phyloP scores from a whole-genome alignment of 257 asterid genomes.

The Solanum lycopersicoides region DNA sequence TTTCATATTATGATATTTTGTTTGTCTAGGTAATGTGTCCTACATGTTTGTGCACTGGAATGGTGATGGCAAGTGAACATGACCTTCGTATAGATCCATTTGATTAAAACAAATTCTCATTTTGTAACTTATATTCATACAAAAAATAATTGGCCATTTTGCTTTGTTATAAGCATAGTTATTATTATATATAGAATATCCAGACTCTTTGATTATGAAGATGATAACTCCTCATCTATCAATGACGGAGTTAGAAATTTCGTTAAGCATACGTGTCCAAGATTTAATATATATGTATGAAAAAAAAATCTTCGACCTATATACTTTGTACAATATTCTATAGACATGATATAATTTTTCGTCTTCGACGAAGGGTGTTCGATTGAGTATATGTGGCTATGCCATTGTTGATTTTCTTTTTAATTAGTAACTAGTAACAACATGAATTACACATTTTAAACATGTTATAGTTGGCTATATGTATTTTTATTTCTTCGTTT shows the following conservation, averaged over 20 bases:
- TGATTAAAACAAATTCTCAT: conserved; percentile 24
- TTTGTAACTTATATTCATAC: neutral
- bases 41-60: conserved; percentile 91
- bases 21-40: conserved; percentile 77
- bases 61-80: conserved; percentile 96
- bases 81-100: conserved; percentile 86
- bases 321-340: fast-evolving
- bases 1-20: neutral
- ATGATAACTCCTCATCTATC: neutral
- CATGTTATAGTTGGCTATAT: neutral
- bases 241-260: neutral
- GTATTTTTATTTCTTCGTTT: neutral
- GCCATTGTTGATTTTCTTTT: neutral
- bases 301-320: neutral
- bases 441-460: neutral
- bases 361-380: too few relatives aligned
- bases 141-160: neutral
- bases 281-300: neutral
- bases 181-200: neutral
- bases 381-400: too few relatives aligned
- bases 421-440: neutral
- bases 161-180: neutral
- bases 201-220: neutral
- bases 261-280: fast-evolving
- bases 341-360: too few relatives aligned